Evolutionary conservation across 2,329 filamentous ascomycete species (phyloP).

Genomic region (Sporothrix inflata): DNA sequence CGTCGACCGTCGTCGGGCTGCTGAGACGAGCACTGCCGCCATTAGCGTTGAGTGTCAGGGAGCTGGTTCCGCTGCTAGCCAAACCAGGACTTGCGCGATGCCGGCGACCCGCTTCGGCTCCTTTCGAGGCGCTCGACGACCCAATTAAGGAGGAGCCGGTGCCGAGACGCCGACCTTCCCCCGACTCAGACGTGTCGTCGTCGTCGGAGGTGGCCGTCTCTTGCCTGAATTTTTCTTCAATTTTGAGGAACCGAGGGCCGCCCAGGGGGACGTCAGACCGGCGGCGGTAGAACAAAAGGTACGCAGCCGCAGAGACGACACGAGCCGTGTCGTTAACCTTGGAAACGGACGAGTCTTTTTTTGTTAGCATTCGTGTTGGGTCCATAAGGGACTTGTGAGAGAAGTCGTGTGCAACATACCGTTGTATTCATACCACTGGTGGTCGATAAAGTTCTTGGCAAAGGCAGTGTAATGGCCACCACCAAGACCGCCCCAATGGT

Average conservation of each 20-base stretch:
- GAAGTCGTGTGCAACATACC: conserved; percentile 59
- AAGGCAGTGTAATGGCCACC: conserved; percentile 96
- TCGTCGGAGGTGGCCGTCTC: conserved; percentile 50
- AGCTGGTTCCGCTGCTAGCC: conserved; percentile 44
- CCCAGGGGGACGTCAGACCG: conserved; percentile 78
- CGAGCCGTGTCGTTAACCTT: conserved; percentile 61
- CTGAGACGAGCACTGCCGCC: not conserved
- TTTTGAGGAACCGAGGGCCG: conserved; percentile 71
- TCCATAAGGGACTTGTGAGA: not conserved
- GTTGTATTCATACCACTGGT: conserved; percentile 95
- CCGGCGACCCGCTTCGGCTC: conserved; percentile 74
- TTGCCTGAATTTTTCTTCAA: conserved; percentile 66
- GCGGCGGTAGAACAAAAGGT: conserved; percentile 93
- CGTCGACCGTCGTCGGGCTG: conserved; percentile 2
- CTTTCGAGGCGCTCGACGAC: conserved; percentile 85
- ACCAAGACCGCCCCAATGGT: conserved; percentile 90
- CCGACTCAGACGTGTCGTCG: conserved; percentile 55
- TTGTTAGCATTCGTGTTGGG: not conserved
- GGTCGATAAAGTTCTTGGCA: conserved; percentile 88
- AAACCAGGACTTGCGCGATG: conserved; percentile 63
- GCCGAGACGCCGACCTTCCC: conserved; percentile 87
- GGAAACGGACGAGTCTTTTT: conserved; percentile 72
- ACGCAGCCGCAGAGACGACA: conserved; percentile 77
- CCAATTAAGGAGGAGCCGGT: conserved; percentile 81
- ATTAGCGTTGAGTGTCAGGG: conserved; percentile 19